phyloP scores from a whole-genome alignment of 1,284 basidiomycete species.

The Fereydounia khargensis region DNA sequence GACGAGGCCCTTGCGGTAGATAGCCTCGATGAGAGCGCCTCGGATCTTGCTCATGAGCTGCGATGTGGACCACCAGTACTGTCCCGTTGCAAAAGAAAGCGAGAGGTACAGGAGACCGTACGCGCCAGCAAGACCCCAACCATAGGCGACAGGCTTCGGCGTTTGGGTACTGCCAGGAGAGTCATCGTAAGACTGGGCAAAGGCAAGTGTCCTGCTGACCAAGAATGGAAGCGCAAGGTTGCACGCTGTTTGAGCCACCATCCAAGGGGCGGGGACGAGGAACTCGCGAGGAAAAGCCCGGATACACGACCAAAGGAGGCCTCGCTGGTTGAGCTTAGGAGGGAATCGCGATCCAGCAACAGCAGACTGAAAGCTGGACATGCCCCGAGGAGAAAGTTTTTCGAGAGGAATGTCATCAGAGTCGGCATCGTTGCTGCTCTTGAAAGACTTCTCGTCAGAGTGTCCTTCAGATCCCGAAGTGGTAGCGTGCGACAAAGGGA shows the following conservation, averaged over 20 bases:
- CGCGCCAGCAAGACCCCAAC: conserved; percentile 50
- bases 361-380: too few relatives aligned
- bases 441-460: too few relatives aligned
- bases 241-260: conserved; percentile 22
- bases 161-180: conserved; percentile 4
- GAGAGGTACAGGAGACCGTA: conserved; percentile 44
- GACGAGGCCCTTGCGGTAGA: conserved; percentile 46
- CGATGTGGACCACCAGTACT: conserved; percentile 31
- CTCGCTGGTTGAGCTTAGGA: conserved; percentile 3
- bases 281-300: conserved; percentile 26
- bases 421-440: too few relatives aligned
- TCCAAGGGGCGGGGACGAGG: conserved; percentile 36
- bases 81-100: conserved; percentile 28
- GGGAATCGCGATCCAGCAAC: too few relatives aligned
- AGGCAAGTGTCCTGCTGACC: conserved; percentile 38
- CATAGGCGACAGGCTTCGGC: conserved; percentile 31
- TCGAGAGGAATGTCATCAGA: conserved; percentile 9
- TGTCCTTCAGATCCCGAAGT: neutral
- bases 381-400: too few relatives aligned
- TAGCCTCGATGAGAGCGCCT: conserved; percentile 39
- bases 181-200: conserved; percentile 31
- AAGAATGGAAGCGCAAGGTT: conserved; percentile 41
- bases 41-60: conserved; percentile 36
- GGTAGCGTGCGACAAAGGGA: neutral
- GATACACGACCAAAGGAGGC: conserved; percentile 25